phyloP scores from a whole-genome alignment of 2,329 filamentous ascomycete species.

The Tolypocladium endophyticum region DNA sequence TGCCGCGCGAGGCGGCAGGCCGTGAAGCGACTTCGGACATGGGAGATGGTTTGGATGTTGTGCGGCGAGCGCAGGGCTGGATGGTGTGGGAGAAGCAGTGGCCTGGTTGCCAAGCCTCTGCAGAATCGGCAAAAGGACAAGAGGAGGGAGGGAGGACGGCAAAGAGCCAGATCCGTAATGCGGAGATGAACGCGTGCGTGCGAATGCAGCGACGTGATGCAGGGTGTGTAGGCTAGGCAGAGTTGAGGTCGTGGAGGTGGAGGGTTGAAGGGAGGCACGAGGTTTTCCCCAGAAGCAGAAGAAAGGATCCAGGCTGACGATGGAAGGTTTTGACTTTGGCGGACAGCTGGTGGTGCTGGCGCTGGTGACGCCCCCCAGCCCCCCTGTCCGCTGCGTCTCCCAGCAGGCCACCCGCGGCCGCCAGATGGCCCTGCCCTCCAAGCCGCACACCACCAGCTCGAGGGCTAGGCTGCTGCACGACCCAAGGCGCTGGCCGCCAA shows the following conservation, averaged over 20 bases:
- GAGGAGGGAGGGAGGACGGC: constrained; percentile 17
- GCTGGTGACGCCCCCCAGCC: constrained; percentile 13
- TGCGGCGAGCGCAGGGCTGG: constrained; percentile 9
- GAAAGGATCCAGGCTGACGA: constrained; percentile 23
- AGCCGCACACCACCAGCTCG: neutral
- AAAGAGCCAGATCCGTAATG: constrained; percentile 17
- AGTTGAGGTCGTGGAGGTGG: constrained; percentile 10
- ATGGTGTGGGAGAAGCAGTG: constrained; percentile 10
- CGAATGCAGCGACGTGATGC: constrained; percentile 17
- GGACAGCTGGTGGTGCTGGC: constrained; percentile 6
- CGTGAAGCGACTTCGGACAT: constrained; percentile 95
- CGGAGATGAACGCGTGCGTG: constrained; percentile 18
- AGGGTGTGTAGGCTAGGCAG: constrained; percentile 11
- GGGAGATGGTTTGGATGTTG: constrained; percentile 28
- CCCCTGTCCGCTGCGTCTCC: constrained; percentile 3
- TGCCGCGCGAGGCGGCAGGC: constrained; percentile 73
- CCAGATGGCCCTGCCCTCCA: neutral
- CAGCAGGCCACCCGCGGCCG: neutral
- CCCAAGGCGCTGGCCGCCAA: neutral
- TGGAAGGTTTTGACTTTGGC: constrained; percentile 24
- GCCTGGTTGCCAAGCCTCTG: constrained; percentile 29
- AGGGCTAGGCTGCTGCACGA: neutral
- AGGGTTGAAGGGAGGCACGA: constrained; percentile 21
- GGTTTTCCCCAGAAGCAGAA: constrained; percentile 27
- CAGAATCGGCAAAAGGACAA: constrained; percentile 17